Evolutionary conservation across 768 basidiomycete genomes (phyloP).

Genomic region (Dictyophora rubrovolvata): DNA sequence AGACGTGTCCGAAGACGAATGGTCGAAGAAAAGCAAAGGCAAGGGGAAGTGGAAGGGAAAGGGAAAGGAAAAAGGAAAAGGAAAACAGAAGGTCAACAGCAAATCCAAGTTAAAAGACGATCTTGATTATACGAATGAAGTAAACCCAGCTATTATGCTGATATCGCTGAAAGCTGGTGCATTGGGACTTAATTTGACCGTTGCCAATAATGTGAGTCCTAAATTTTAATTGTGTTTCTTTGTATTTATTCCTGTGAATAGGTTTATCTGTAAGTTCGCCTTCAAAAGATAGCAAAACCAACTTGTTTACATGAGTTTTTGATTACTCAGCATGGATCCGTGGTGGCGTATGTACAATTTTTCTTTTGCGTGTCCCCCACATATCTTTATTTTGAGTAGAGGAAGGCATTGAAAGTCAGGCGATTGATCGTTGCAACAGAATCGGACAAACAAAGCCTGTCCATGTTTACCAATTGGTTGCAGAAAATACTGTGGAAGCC

Average conservation of each 20-base stretch:
- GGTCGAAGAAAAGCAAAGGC: constrained; percentile 31
- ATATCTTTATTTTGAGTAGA: constrained; percentile 19
- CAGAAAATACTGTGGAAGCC: constrained; percentile 81
- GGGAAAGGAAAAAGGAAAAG: constrained; percentile 18
- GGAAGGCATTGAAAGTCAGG: constrained; percentile 80
- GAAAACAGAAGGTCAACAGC: constrained; percentile 5
- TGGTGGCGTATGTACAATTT: constrained; percentile 19
- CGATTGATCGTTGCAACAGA: constrained; percentile 71
- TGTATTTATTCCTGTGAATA: neutral
- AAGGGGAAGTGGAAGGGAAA: constrained; percentile 30
- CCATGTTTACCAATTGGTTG: constrained; percentile 82
- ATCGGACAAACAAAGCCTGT: constrained; percentile 80
- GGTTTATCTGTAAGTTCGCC: constrained; percentile 50
- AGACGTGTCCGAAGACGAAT: constrained; percentile 24
- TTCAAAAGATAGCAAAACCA: neutral
- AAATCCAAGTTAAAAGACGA: constrained; percentile 12
- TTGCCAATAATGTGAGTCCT: constrained; percentile 61
- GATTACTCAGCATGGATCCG: constrained; percentile 63
- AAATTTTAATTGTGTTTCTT: neutral
- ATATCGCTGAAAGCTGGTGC: constrained; percentile 81
- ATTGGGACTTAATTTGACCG: constrained; percentile 79
- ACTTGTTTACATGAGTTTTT: neutral
- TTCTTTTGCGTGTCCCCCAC: neutral
- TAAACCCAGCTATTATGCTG: constrained; percentile 71
- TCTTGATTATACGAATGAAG: constrained; percentile 18